These are phyloP conservation scores for Trichosporon coremiiforme DNA, from an alignment of 1,284 basidiomycete genomes.

Conservation along the genomic window DNA sequence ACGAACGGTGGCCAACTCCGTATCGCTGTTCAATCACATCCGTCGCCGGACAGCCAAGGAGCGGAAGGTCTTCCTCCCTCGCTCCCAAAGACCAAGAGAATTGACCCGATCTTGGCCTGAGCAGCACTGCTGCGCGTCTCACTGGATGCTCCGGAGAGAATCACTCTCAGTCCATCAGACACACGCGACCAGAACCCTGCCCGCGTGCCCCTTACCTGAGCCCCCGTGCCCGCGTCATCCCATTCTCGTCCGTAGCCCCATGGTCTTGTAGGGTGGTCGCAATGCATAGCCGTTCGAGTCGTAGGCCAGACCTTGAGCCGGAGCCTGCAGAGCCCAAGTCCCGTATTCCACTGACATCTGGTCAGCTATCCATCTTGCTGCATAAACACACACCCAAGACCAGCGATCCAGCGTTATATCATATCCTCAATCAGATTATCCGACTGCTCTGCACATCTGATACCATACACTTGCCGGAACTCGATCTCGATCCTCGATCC, in stretches of 20 bases:
- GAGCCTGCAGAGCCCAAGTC: background rate
- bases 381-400: background rate
- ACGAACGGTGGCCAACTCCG: background rate
- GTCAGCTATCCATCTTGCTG: background rate
- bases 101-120: background rate
- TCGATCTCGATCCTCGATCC: conserved; percentile 1
- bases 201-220: background rate
- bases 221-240: background rate
- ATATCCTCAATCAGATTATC: background rate
- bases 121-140: background rate
- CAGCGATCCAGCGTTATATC: background rate
- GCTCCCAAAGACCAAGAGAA: background rate
- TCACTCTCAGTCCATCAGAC: background rate
- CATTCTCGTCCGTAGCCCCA: background rate
- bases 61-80: background rate
- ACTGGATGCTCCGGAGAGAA: no score
- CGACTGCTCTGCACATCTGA: background rate
- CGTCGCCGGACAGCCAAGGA: background rate
- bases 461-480: background rate
- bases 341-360: background rate
- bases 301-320: background rate
- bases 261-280: background rate
- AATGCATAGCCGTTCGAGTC: background rate
- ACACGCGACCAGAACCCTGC: conserved; percentile 1
- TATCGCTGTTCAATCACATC: background rate